phyloP scores from a whole-genome alignment of 441 rosid species.

The Jatropha podagrica region DNA sequence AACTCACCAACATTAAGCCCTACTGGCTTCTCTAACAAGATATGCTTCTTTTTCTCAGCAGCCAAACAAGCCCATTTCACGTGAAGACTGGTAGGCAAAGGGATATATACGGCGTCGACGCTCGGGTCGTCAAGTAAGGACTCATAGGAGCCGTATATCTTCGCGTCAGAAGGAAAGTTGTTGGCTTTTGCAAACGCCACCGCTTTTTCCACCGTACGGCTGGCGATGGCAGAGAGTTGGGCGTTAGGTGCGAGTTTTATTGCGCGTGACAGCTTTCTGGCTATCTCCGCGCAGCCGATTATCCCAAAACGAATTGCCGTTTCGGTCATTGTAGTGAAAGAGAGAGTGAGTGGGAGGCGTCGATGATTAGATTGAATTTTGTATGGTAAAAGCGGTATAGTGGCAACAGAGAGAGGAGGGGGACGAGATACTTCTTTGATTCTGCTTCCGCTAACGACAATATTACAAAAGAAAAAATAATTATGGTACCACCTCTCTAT shows the following conservation, averaged over 20 bases:
- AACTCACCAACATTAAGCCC: conserved; percentile 52
- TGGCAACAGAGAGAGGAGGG: not conserved
- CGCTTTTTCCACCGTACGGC: conserved; percentile 61
- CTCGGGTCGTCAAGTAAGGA: conserved; percentile 62
- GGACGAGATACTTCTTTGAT: too few species aligned
- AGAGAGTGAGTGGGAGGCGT: not conserved
- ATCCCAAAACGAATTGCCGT: conserved; percentile 50
- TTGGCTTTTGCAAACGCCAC: conserved; percentile 50
- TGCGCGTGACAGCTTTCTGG: conserved; percentile 64
- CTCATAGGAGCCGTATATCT: conserved; percentile 63
- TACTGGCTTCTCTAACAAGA: conserved; percentile 78
- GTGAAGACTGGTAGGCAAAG: conserved; percentile 77
- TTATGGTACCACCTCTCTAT: too few species aligned
- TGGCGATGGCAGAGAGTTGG: conserved; percentile 53
- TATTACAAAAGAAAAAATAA: too few species aligned
- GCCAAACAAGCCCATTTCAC: conserved; percentile 59
- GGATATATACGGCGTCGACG: conserved; percentile 74
- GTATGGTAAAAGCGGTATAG: not conserved
- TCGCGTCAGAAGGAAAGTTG: conserved; percentile 47
- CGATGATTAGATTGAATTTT: not conserved
- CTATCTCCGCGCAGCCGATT: conserved; percentile 65
- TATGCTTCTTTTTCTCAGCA: conserved; percentile 69
- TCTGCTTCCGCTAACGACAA: too few species aligned
- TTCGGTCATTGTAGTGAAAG: conserved; percentile 14
- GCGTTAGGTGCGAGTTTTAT: conserved; percentile 66